phyloP scores from a whole-genome alignment of 371 early-diverging fungal genomes.

The Fennellomyces sp. region DNA sequence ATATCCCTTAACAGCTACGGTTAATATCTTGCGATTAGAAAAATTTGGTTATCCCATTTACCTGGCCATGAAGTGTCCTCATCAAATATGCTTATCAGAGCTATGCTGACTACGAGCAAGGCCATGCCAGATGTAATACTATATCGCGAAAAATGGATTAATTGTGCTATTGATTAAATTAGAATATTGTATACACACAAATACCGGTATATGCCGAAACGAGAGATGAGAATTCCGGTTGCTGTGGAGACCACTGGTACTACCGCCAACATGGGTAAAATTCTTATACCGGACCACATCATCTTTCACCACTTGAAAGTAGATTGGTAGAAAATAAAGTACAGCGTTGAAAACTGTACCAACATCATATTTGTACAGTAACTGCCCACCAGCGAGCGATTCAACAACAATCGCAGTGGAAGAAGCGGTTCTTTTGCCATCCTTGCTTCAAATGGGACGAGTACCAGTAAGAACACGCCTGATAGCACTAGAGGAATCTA shows the following conservation, averaged over 20 bases:
- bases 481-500: not conserved
- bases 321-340: not conserved
- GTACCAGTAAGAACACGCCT: not conserved
- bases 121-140: not conserved
- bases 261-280: not conserved
- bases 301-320: not conserved
- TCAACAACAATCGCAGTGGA: not conserved
- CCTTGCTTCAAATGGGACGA: not conserved
- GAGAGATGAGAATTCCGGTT: not conserved
- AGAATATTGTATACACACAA: not conserved
- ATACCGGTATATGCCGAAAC: not conserved
- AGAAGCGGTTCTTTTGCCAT: not conserved
- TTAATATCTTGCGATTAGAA: no score
- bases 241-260: not conserved
- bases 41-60: not conserved
- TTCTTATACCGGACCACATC: not conserved
- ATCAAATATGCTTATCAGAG: not conserved
- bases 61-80: not conserved
- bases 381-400: not conserved
- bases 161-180: no score
- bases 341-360: not conserved
- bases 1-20: no score
- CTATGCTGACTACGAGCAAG: not conserved
- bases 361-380: not conserved
- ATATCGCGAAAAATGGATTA: not conserved